Percentiles rank a stretch among this genome's conserved stretches.
These are phyloP conservation scores for Phylloporus scabripes DNA, from an alignment of 768 basidiomycete genomes.

Conservation along the genomic window DNA sequence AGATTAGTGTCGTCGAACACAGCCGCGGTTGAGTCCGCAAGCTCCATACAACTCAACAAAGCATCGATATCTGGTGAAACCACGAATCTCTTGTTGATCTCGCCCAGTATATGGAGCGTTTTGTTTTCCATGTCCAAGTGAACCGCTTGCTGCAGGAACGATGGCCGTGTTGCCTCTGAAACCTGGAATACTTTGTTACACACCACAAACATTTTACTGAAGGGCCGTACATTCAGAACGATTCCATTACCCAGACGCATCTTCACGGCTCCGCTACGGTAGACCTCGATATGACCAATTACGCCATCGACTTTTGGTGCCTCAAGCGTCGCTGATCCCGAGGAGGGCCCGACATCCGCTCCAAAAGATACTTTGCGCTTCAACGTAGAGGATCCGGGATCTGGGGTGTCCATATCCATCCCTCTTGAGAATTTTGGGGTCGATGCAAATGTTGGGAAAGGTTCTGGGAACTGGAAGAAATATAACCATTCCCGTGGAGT, in stretches of 20 bases:
- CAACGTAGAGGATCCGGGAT: constrained; percentile 22
- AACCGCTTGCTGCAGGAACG: constrained; percentile 85
- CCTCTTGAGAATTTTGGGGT: constrained; percentile 25
- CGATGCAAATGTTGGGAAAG: constrained; percentile 71
- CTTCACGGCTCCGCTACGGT: constrained; percentile 80
- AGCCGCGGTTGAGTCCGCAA: constrained; percentile 36
- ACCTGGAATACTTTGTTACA: constrained; percentile 44
- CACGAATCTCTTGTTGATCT: constrained; percentile 79
- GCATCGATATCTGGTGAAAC: constrained; percentile 80
- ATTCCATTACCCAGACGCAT: constrained; percentile 80
- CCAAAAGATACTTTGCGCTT: constrained; percentile 59
- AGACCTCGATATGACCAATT: constrained; percentile 81
- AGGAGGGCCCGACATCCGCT: constrained; percentile 49
- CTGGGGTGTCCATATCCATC: constrained; percentile 31
- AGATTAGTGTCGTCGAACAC: constrained; percentile 41
- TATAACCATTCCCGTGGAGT: constrained; percentile 65
- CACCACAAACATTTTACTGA: not conserved
- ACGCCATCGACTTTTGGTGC: constrained; percentile 55
- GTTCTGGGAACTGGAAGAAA: constrained; percentile 85
- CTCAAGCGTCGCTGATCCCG: constrained; percentile 22
- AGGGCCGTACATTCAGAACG: constrained; percentile 62
- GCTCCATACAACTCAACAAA: constrained; percentile 61
- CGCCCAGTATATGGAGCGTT: constrained; percentile 69
- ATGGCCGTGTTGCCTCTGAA: constrained; percentile 73
- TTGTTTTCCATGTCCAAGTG: constrained; percentile 59